These are phyloP conservation scores for Trichosporon faecale DNA, from an alignment of 1,284 basidiomycete species.

Conservation along the genomic window DNA sequence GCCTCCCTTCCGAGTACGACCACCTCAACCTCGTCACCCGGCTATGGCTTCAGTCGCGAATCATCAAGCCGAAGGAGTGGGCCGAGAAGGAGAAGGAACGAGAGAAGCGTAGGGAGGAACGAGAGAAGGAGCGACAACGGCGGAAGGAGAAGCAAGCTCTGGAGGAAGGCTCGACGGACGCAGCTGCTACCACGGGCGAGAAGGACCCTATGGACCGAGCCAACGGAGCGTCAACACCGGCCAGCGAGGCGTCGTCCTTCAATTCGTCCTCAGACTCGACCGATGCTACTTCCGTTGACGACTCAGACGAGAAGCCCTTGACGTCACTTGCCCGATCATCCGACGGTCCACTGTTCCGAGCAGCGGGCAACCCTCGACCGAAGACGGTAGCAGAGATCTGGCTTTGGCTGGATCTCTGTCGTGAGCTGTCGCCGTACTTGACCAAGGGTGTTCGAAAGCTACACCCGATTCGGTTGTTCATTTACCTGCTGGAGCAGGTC, in stretches of 20 bases:
- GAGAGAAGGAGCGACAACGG: neutral
- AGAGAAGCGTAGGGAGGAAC: neutral
- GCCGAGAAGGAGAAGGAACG: neutral
- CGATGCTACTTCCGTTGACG: neutral
- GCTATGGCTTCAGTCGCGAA: slow-evolving; percentile 18
- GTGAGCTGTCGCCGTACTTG: slow-evolving; percentile 5
- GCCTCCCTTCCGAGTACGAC: slow-evolving; percentile 10
- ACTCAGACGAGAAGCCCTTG: neutral
- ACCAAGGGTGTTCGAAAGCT: neutral
- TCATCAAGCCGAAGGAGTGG: neutral
- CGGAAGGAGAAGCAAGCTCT: neutral
- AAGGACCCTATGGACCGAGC: neutral
- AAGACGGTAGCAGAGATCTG: slow-evolving; percentile 5
- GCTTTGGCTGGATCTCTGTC: slow-evolving; percentile 17
- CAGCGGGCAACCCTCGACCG: neutral
- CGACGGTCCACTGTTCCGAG: neutral
- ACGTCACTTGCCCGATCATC: neutral
- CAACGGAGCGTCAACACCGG: neutral
- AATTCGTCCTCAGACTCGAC: neutral
- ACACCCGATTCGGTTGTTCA: slow-evolving; percentile 1
- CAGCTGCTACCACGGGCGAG: neutral
- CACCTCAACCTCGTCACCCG: slow-evolving; percentile 11
- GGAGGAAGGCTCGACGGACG: neutral
- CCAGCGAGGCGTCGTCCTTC: neutral
- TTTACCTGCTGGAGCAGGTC: slow-evolving; percentile 10